Percentiles rank a stretch among this genome's conserved stretches.
Evolutionary conservation across 768 basidiomycete genomes (phyloP).

Genomic region (Podaxis mareebaensis): DNA sequence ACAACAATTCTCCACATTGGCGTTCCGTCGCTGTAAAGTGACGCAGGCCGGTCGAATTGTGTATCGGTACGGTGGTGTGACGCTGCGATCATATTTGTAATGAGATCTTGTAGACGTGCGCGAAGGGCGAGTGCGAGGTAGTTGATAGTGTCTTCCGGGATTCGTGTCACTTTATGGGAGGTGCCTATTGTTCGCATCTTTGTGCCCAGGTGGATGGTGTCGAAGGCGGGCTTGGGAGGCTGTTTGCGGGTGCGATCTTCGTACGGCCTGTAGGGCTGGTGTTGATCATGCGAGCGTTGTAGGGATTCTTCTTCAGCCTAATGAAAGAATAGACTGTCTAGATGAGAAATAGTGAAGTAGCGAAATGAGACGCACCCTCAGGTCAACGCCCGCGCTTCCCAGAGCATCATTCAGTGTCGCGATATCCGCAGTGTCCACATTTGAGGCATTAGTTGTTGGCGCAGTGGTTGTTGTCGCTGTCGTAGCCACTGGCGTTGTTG

Average conservation of each 20-base stretch:
- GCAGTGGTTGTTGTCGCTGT: conserved; percentile 21
- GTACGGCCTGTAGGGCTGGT: conserved; percentile 61
- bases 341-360: background rate
- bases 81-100: conserved; percentile 68
- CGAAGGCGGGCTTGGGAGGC: conserved; percentile 67
- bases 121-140: conserved; percentile 82
- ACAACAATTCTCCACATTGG: conserved; percentile 86
- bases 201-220: conserved; percentile 60
- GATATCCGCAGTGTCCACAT: conserved; percentile 67
- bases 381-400: conserved; percentile 84
- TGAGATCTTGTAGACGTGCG: conserved; percentile 67
- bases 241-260: conserved; percentile 84
- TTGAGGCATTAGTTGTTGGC: conserved; percentile 25
- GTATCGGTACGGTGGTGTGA: conserved; percentile 69
- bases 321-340: background rate
- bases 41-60: conserved; percentile 66
- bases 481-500: conserved; percentile 23
- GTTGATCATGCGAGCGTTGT: conserved; percentile 64
- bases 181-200: conserved; percentile 70
- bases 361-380: conserved; percentile 52
- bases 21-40: conserved; percentile 44
- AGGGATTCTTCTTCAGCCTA: conserved; percentile 87
- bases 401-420: conserved; percentile 82
- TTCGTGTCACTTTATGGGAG: conserved; percentile 63
- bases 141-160: conserved; percentile 72